Evolutionary conservation across 768 basidiomycete species (phyloP).

Genomic region (Neoboletus subvelutipes): DNA sequence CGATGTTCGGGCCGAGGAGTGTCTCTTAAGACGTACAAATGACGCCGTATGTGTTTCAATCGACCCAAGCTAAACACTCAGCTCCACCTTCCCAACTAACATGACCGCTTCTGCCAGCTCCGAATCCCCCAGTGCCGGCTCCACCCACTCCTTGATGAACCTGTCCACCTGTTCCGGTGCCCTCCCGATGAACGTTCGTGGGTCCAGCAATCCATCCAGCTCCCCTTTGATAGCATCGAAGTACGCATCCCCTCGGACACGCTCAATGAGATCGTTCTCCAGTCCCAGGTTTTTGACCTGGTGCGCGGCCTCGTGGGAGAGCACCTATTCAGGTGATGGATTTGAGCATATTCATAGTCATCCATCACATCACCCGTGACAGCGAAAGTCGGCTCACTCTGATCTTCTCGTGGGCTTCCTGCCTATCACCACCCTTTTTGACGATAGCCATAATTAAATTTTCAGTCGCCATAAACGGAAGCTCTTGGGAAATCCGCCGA

Average conservation of each 20-base stretch:
- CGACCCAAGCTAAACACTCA: slow-evolving; percentile 25
- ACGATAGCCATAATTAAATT: slow-evolving; percentile 99
- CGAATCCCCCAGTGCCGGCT: slow-evolving; percentile 66
- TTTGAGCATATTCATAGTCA: slow-evolving; percentile 5
- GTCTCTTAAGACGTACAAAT: too few species aligned
- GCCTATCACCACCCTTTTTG: slow-evolving; percentile 90
- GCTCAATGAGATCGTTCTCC: slow-evolving; percentile 93
- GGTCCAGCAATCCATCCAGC: slow-evolving; percentile 78
- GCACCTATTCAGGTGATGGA: slow-evolving; percentile 50
- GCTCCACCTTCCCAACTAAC: slow-evolving; percentile 58
- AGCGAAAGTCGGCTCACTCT: slow-evolving; percentile 48
- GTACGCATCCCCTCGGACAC: slow-evolving; percentile 78
- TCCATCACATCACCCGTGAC: slow-evolving; percentile 17
- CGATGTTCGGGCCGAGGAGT: slow-evolving; percentile 17
- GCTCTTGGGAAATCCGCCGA: slow-evolving; percentile 87
- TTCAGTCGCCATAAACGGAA: slow-evolving; percentile 99
- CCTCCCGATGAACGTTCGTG: slow-evolving; percentile 85
- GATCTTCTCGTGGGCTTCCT: slow-evolving; percentile 96
- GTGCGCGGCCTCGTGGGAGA: slow-evolving; percentile 91
- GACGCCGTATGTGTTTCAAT: background rate
- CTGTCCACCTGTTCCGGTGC: slow-evolving; percentile 93
- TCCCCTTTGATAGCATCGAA: slow-evolving; percentile 85
- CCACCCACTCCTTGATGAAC: slow-evolving; percentile 86
- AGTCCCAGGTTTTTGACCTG: slow-evolving; percentile 94
- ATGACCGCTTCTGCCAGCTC: slow-evolving; percentile 56